Percentiles rank a stretch among this genome's conserved stretches.
These are phyloP conservation scores for Elsinoe arachidis DNA, from an alignment of 2,329 filamentous ascomycete genomes.

Conservation along the genomic window DNA sequence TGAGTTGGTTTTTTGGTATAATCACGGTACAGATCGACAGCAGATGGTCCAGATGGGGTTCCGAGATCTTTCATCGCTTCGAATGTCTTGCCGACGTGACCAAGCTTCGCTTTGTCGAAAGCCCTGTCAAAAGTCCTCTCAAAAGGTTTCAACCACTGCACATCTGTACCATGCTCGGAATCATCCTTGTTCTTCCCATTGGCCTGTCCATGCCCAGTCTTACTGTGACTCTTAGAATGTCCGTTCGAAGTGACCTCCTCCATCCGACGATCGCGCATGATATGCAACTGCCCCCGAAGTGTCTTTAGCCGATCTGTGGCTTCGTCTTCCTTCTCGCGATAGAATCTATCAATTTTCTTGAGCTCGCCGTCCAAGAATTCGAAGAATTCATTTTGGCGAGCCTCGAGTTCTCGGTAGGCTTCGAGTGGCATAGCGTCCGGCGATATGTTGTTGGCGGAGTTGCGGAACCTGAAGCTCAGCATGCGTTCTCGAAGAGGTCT, in stretches of 20 bases:
- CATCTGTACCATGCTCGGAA: not conserved
- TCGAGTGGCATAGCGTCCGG: constrained; percentile 45
- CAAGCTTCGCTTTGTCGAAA: constrained; percentile 23
- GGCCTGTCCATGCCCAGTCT: not conserved
- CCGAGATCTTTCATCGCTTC: constrained; percentile 34
- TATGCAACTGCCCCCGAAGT: constrained; percentile 76
- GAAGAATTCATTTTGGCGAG: constrained; percentile 77
- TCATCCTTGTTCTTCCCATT: constrained; percentile 2
- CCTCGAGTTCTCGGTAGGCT: constrained; percentile 56
- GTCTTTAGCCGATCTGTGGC: constrained; percentile 62
- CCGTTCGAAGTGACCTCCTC: constrained; percentile 51
- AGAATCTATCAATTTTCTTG: constrained; percentile 86
- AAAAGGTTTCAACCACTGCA: constrained; percentile 31
- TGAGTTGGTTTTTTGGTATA: constrained; percentile 33
- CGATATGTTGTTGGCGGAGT: constrained; percentile 30
- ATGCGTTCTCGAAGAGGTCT: constrained; percentile 32
- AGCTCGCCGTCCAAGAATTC: constrained; percentile 74
- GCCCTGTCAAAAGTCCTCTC: constrained; percentile 27
- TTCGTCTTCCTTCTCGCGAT: constrained; percentile 78
- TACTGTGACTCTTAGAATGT: constrained; percentile 3
- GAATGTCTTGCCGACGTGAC: constrained; percentile 48
- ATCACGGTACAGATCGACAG: constrained; percentile 32
- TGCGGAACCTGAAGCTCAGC: constrained; percentile 38
- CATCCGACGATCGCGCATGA: constrained; percentile 79
- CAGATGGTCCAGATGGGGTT: constrained; percentile 32